Conservation (phyloP, 768 basidiomycete genomes). For the Tricholoma furcatifolium region DNA sequence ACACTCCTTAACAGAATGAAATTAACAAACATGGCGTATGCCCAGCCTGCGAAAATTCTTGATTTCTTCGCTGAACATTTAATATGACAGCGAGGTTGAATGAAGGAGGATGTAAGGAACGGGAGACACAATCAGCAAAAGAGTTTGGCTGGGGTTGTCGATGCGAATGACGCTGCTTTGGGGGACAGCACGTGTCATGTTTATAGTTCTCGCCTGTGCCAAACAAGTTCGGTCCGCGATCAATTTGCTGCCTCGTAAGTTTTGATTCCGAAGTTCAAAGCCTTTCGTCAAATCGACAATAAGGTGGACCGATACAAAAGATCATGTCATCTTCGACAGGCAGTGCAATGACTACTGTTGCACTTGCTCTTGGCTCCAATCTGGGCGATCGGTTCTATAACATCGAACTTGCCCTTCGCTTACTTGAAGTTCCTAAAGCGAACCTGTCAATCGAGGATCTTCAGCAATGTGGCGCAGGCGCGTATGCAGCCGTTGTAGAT, state of each 20-base stretch:
- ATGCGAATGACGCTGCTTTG: neutral
- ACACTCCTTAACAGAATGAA: neutral
- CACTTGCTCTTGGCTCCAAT: slow-evolving; percentile 87
- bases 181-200: slow-evolving; percentile 19
- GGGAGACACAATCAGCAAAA: neutral
- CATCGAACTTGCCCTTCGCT: slow-evolving; percentile 72
- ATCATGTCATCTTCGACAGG: neutral
- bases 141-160: neutral
- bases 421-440: slow-evolving; percentile 54
- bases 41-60: slow-evolving; percentile 72
- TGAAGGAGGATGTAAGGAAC: neutral
- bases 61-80: slow-evolving; percentile 76
- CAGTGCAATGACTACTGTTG: slow-evolving; percentile 28
- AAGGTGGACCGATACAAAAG: neutral
- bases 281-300: no score
- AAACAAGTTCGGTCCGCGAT: slow-evolving; percentile 8
- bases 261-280: no score
- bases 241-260: no score
- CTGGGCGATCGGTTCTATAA: slow-evolving; percentile 84
- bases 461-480: slow-evolving; percentile 15
- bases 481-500: slow-evolving; percentile 48
- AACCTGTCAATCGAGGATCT: slow-evolving; percentile 21
- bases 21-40: slow-evolving; percentile 61
- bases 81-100: neutral
- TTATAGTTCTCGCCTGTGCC: slow-evolving; percentile 1